Conservation (phyloP, 768 basidiomycete species). For the Panaeolus papilionaceus region DNA sequence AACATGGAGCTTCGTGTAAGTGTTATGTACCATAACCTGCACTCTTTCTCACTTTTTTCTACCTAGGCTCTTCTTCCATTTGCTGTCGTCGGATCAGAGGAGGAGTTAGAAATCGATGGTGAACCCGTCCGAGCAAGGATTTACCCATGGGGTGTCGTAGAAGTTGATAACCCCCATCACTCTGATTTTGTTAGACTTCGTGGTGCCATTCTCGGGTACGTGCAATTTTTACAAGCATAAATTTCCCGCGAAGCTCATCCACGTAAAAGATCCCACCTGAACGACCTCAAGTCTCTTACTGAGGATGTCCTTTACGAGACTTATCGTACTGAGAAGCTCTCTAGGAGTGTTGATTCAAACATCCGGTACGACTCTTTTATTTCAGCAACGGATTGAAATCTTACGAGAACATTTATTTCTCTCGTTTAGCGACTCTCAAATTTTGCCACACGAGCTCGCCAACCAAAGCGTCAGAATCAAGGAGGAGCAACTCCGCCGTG, state of each 20-base stretch:
- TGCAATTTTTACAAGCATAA: constrained; percentile 24
- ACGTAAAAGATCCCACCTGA: constrained; percentile 71
- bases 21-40: constrained; percentile 15
- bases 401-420: neutral
- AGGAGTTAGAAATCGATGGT: constrained; percentile 83
- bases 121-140: constrained; percentile 80
- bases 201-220: constrained; percentile 71
- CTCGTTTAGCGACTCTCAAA: constrained; percentile 61
- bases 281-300: constrained; percentile 83
- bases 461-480: constrained; percentile 87
- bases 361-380: constrained; percentile 46
- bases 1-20: constrained; percentile 86
- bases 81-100: constrained; percentile 88
- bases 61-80: constrained; percentile 75
- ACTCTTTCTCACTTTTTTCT: constrained; percentile 8
- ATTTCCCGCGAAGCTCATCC: constrained; percentile 8
- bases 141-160: constrained; percentile 93
- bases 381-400: neutral
- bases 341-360: constrained; percentile 66
- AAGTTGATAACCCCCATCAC: constrained; percentile 92
- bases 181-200: constrained; percentile 85
- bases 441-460: constrained; percentile 87
- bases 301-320: constrained; percentile 88
- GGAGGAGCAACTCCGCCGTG: constrained; percentile 88
- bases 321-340: constrained; percentile 90